These are phyloP conservation scores for Mortierella antarctica DNA, from an alignment of 192 early-diverging fungal species.

Conservation along the genomic window DNA sequence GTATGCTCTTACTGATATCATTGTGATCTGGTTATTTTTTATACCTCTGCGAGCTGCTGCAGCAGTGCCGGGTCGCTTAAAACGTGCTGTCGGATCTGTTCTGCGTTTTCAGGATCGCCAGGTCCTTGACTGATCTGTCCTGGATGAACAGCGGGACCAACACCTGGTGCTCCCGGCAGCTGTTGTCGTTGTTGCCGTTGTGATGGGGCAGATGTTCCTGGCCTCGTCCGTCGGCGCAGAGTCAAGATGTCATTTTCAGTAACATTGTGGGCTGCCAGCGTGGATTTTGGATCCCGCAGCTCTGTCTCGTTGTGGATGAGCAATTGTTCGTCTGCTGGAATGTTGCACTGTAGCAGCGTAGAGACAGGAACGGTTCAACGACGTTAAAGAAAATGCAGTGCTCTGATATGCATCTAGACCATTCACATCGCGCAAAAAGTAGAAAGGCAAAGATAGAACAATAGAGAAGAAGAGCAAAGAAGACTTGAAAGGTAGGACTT, in stretches of 20 bases:
- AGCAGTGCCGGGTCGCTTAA: conserved; percentile 67
- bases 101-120: conserved; percentile 57
- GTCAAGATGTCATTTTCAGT: conserved; percentile 80
- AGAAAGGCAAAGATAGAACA: not conserved
- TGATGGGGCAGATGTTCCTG: conserved; percentile 1
- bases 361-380: no score
- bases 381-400: no score
- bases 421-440: not conserved
- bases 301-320: conserved; percentile 74
- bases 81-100: conserved; percentile 70
- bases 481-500: conserved; percentile 4
- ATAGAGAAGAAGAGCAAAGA: not conserved
- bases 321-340: conserved; percentile 69
- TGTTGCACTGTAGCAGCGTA: conserved; percentile 61
- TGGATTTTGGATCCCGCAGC: conserved; percentile 69
- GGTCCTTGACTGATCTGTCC: conserved; percentile 31
- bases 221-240: conserved; percentile 54
- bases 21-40: not conserved
- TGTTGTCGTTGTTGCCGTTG: no score
- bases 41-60: conserved; percentile 66
- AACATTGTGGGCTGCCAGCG: conserved; percentile 76
- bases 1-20: conserved; percentile 1
- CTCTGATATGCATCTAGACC: no score
- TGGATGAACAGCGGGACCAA: conserved; percentile 16
- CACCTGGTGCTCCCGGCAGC: conserved; percentile 14